Percentiles rank a stretch among this genome's conserved stretches.
Conservation (phyloP, 179 eudicot species). For the Heliamphora pulchella region DNA sequence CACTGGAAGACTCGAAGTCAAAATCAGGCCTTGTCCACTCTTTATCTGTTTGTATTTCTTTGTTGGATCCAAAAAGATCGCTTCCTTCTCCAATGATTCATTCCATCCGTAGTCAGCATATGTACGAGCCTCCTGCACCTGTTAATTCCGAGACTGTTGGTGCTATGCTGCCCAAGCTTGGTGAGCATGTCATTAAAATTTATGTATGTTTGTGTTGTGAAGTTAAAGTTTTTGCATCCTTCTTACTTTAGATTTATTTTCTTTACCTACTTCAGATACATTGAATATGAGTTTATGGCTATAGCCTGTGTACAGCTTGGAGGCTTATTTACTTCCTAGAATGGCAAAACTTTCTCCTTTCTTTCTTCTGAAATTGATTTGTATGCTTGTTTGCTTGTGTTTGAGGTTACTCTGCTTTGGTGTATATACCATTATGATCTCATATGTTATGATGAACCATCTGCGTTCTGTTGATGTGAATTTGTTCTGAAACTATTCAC, state of each 20-base stretch:
- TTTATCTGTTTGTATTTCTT: slow-evolving; percentile 81
- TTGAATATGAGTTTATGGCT: not conserved
- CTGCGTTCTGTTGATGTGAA: slow-evolving; percentile 4
- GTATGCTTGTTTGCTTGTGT: not conserved
- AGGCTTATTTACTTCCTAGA: not conserved
- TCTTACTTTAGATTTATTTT: not conserved
- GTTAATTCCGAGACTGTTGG: slow-evolving; percentile 80
- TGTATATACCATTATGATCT: not conserved
- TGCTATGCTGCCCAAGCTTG: slow-evolving; percentile 97
- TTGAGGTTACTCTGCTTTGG: not conserved
- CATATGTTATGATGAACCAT: not conserved
- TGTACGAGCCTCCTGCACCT: slow-evolving; percentile 65
- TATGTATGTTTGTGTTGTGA: not conserved
- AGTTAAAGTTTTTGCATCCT: not conserved
- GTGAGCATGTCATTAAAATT: slow-evolving; percentile 30
- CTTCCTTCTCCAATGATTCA: slow-evolving; percentile 54
- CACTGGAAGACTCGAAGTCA: slow-evolving; percentile 65
- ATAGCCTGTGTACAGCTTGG: not conserved
- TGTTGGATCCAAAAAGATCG: slow-evolving; percentile 89
- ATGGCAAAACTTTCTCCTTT: not conserved
- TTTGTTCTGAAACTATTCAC: not conserved
- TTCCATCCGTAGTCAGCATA: slow-evolving; percentile 73
- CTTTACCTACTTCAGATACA: not conserved
- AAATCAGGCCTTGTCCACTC: slow-evolving; percentile 81
- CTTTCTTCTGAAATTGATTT: not conserved